A percentile compares a stretch with the other conserved stretches of the same genome.
Evolutionary conservation across 169 alveolate species (phyloP).

Genomic region (Cystoisospora suis): DNA sequence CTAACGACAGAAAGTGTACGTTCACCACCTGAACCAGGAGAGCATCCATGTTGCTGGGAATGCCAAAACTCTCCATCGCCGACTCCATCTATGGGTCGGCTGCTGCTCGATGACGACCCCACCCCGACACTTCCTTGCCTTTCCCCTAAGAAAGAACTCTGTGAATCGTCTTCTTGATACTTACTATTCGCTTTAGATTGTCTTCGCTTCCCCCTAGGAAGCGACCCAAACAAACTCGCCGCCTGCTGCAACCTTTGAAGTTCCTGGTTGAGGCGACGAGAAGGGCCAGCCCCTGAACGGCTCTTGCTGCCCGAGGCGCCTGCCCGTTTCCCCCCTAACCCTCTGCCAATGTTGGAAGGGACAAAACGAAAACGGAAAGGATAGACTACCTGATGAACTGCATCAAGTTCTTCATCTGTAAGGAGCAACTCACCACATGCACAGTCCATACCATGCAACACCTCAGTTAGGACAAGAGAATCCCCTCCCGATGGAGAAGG

Average conservation of each 20-base stretch:
- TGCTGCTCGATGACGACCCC: not conserved
- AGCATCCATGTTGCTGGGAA: not conserved
- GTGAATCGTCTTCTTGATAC: not conserved
- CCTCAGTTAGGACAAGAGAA: not conserved
- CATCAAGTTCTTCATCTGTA: not conserved
- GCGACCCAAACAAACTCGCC: slow-evolving; percentile 32
- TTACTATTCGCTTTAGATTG: not conserved
- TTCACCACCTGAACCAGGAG: not conserved
- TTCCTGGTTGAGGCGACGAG: slow-evolving; percentile 50
- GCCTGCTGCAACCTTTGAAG: slow-evolving; percentile 34
- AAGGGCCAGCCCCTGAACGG: slow-evolving; percentile 8
- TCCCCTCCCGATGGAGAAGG: not conserved
- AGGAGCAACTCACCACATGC: not conserved
- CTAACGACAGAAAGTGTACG: slow-evolving; percentile 1
- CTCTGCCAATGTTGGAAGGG: not conserved
- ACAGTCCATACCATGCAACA: slow-evolving; percentile 7
- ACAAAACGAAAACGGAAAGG: slow-evolving; percentile 3
- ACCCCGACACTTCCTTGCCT: not conserved
- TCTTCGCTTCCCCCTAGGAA: not conserved
- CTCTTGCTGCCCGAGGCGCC: not conserved
- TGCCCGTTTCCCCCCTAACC: not conserved
- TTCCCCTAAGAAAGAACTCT: not conserved
- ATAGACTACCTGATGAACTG: not conserved
- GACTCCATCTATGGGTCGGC: not conserved
- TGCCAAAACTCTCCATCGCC: not conserved